Evolutionary conservation across 371 early-diverging fungal species (phyloP).

Genomic region (Chytridium lagenaria): DNA sequence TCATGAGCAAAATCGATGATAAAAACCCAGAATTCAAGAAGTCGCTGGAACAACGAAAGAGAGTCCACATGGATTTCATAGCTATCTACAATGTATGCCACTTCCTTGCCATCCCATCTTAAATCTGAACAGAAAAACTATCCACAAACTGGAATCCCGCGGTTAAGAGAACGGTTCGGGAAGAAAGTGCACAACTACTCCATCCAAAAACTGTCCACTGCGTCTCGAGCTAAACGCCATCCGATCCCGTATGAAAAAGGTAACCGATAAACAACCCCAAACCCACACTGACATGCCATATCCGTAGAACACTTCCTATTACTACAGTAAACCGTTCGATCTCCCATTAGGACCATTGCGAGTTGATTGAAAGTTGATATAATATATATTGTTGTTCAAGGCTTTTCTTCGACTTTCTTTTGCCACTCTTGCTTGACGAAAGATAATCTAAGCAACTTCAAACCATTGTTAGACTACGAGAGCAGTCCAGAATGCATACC

Average conservation of each 20-base stretch:
- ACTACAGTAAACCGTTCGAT: conserved; percentile 10
- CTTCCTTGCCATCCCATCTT: background rate
- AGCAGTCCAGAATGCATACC: conserved; percentile 33
- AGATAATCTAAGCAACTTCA: conserved; percentile 40
- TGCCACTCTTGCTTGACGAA: conserved; percentile 45
- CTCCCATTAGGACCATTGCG: background rate
- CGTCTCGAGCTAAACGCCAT: background rate
- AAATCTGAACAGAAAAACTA: background rate
- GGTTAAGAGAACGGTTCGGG: conserved; percentile 3
- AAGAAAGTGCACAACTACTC: conserved; percentile 23
- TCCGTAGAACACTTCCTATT: background rate
- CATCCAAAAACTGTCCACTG: conserved; percentile 19
- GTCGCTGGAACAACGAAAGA: background rate
- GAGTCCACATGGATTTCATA: background rate
- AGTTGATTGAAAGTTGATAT: background rate
- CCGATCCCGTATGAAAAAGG: conserved; percentile 25
- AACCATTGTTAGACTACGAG: background rate
- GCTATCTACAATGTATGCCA: background rate
- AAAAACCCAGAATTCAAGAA: background rate
- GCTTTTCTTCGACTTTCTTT: conserved; percentile 27
- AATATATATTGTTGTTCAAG: background rate
- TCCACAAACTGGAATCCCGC: background rate
- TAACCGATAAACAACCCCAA: background rate
- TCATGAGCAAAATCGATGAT: conserved; percentile 4
- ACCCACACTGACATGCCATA: background rate